These are phyloP conservation scores for Corylus americana DNA, from an alignment of 306 rosid genomes.

Conservation along the genomic window DNA sequence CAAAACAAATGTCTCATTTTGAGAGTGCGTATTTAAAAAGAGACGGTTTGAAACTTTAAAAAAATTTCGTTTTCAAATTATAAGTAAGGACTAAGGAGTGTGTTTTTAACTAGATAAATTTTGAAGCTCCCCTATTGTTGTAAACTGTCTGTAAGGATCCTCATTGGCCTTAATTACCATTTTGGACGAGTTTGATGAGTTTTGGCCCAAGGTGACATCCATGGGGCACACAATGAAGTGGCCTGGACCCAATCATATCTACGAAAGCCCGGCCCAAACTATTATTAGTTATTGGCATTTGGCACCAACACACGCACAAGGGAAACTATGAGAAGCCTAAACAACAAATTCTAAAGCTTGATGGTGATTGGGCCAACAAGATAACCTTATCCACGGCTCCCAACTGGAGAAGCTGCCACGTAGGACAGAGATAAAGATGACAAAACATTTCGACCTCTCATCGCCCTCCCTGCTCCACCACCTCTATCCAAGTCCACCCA, in stretches of 20 bases:
- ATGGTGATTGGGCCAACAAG: conserved; percentile 50
- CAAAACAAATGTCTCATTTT: too few relatives aligned
- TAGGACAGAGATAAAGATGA: conserved; percentile 51
- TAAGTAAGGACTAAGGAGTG: too few relatives aligned
- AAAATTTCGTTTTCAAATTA: too few relatives aligned
- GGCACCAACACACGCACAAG: background rate
- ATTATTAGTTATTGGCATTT: background rate
- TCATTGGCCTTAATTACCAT: too few relatives aligned
- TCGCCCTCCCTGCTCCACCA: conserved; percentile 25
- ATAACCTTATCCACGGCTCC: conserved; percentile 66
- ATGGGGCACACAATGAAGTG: too few relatives aligned
- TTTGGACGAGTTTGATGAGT: background rate
- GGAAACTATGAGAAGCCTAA: background rate
- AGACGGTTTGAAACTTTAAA: too few relatives aligned
- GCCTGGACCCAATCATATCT: background rate
- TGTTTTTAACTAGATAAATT: too few relatives aligned
- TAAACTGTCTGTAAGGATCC: too few relatives aligned
- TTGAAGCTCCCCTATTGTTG: too few relatives aligned
- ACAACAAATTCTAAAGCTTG: background rate
- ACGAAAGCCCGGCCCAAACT: background rate
- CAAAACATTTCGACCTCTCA: conserved; percentile 52
- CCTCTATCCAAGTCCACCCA: conserved; percentile 27
- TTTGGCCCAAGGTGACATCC: background rate
- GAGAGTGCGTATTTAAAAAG: too few relatives aligned
- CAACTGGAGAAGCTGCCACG: conserved; percentile 63